phyloP scores from a whole-genome alignment of 176 grass and related monocot species.

The Urochloa ruziziensis region DNA sequence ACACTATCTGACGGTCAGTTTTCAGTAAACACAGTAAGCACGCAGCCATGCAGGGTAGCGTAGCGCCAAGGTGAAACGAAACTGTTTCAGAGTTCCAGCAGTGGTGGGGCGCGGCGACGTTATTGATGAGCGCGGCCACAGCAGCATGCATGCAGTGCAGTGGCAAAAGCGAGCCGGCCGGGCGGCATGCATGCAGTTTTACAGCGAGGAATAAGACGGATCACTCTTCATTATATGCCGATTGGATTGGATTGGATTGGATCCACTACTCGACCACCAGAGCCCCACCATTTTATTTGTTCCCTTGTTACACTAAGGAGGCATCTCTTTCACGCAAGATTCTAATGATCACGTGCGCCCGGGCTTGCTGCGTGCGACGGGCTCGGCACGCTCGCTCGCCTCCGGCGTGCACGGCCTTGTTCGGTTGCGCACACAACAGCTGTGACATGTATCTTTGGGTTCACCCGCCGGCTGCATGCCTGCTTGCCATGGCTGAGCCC shows the following conservation, averaged over 20 bases:
- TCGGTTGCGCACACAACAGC: constrained; percentile 48
- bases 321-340: constrained; percentile 30
- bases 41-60: background rate
- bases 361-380: background rate
- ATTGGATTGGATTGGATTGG: background rate
- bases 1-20: background rate
- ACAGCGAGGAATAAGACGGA: constrained; percentile 19
- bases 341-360: constrained; percentile 45
- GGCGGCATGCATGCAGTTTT: background rate
- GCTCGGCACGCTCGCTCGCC: constrained; percentile 15
- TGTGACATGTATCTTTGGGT: constrained; percentile 1
- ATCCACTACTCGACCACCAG: no score
- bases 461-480: background rate
- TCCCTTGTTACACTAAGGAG: background rate
- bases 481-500: background rate
- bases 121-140: constrained; percentile 31
- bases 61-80: constrained; percentile 26
- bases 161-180: background rate
- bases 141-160: background rate
- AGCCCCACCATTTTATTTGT: background rate
- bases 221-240: background rate
- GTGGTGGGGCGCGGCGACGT: background rate
- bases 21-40: background rate
- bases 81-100: background rate
- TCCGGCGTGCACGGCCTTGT: background rate